These are phyloP conservation scores for Pueraria montana DNA, from an alignment of 306 rosid genomes.

Conservation along the genomic window DNA sequence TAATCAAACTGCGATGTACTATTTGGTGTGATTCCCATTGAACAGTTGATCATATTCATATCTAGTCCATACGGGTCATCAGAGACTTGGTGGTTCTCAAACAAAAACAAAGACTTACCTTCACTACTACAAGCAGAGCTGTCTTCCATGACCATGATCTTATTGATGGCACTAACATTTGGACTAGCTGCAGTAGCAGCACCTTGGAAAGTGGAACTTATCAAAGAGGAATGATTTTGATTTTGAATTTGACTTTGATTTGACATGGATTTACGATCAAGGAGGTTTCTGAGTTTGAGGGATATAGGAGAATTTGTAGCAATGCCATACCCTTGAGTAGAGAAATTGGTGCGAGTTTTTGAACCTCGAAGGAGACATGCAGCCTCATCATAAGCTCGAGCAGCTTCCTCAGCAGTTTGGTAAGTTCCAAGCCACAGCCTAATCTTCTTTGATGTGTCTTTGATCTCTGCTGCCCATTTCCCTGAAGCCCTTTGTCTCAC, in stretches of 20 bases:
- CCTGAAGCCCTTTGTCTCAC: slow-evolving; percentile 94
- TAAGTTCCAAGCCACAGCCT: slow-evolving; percentile 95
- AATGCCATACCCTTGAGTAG: slow-evolving; percentile 38
- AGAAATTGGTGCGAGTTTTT: slow-evolving; percentile 79
- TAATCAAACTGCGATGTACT: slow-evolving; percentile 38
- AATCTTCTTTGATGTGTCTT: slow-evolving; percentile 82
- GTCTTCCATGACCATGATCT: slow-evolving; percentile 39
- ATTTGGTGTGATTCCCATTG: slow-evolving; percentile 41
- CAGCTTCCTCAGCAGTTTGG: slow-evolving; percentile 83
- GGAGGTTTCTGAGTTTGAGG: slow-evolving; percentile 72
- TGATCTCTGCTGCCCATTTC: slow-evolving; percentile 95
- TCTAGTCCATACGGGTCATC: slow-evolving; percentile 52
- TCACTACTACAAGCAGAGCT: slow-evolving; percentile 25
- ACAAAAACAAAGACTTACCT: slow-evolving; percentile 54
- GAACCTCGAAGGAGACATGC: slow-evolving; percentile 82
- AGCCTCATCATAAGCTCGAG: slow-evolving; percentile 89
- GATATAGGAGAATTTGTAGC: slow-evolving; percentile 67
- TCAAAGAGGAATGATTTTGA: slow-evolving; percentile 40
- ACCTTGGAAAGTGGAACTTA: slow-evolving; percentile 18
- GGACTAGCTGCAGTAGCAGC: not conserved
- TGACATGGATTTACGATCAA: slow-evolving; percentile 54
- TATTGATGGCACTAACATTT: not conserved
- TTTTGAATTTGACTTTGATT: slow-evolving; percentile 18
- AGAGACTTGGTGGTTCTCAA: slow-evolving; percentile 44
- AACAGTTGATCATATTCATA: slow-evolving; percentile 55